Evolutionary conservation across 75 land plant species (phyloP).

Genomic region (Selaginella tamariscina): DNA sequence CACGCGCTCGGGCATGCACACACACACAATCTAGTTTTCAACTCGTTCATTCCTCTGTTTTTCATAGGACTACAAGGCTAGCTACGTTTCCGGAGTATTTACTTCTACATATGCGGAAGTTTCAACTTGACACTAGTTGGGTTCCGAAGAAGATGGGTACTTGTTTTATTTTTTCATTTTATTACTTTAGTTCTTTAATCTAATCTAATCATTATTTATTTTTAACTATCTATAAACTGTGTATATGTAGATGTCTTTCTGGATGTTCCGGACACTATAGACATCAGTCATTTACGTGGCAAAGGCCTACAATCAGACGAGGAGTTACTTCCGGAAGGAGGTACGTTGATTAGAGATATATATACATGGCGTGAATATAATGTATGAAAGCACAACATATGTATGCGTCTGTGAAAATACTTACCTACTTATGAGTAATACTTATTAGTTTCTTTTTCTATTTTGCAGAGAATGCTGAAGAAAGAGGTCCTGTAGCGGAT

Average conservation of each 20-base stretch:
- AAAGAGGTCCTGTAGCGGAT: constrained; percentile 36
- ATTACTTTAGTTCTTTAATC: too few species aligned
- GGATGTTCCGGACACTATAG: constrained; percentile 91
- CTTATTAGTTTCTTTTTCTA: neutral
- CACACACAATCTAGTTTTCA: neutral
- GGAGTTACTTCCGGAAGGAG: constrained; percentile 78
- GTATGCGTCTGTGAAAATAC: too few species aligned
- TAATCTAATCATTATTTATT: too few species aligned
- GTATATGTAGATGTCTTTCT: constrained; percentile 71
- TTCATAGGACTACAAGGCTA: constrained; percentile 71
- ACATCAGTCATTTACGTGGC: constrained; percentile 79
- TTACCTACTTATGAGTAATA: too few species aligned
- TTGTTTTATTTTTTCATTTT: too few species aligned
- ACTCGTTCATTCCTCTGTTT: neutral
- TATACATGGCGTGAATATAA: too few species aligned
- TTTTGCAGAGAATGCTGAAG: neutral
- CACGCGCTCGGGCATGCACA: too few species aligned
- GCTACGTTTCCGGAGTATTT: constrained; percentile 90
- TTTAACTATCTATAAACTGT: neutral
- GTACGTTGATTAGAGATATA: too few species aligned
- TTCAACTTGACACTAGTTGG: constrained; percentile 94
- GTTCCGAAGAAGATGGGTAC: constrained; percentile 95
- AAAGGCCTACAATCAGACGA: constrained; percentile 85
- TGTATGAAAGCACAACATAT: too few species aligned
- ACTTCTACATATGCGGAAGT: constrained; percentile 93